Evolutionary conservation across 177 flowering plant genomes (phyloP), one percentile per base, ranked within the genome.

Genomic region (Tripterygium wilfordii): DNA sequence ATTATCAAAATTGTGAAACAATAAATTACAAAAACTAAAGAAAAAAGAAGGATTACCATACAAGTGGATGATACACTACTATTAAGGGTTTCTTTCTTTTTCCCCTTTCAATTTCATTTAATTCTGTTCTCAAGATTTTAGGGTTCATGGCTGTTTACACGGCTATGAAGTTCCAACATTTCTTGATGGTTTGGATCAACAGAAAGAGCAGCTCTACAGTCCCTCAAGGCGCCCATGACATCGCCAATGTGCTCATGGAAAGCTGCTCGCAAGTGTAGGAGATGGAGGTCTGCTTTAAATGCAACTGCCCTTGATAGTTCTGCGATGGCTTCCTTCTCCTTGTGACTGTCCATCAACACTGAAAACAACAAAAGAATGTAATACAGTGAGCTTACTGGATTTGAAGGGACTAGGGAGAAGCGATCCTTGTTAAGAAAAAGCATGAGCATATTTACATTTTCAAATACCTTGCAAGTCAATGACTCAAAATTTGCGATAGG

Each of bases 181-280:
- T 89, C 99, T 64, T 70, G 99, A 69, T 92, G 97, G 60, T 80
- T 81, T 9, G 99, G 99, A 33, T 92, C 97, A 5, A 92, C 85
- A 8, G 97, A 88, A 39, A 92, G 96, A 12, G 97, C 92, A 20
- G 99, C 96, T 25, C 96, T 70, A 54, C 99, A 89, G 62, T 94
- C 99, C 19, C 99, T 61, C n/a, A 89, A 58, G 1, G 97, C 97
- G 4, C 85, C 80, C 33, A 65, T 25, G 7, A 77, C 88, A 58
- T 94, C 86, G 1, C 88, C 95, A 0, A 73, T 59, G 68, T 89
- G 89, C 69, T 94, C 97, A 36, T 89, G 95, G 61, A 89, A 94
- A 22, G 96, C 95, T 0, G 99, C 99, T 16, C 99, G 71, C 15
- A 89, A 54, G 62, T 94, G 99, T 12, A 94, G 76, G 33, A 94